Evolutionary conservation across 2,329 filamentous ascomycete genomes (phyloP).

Genomic region (Claviceps fusiformis): DNA sequence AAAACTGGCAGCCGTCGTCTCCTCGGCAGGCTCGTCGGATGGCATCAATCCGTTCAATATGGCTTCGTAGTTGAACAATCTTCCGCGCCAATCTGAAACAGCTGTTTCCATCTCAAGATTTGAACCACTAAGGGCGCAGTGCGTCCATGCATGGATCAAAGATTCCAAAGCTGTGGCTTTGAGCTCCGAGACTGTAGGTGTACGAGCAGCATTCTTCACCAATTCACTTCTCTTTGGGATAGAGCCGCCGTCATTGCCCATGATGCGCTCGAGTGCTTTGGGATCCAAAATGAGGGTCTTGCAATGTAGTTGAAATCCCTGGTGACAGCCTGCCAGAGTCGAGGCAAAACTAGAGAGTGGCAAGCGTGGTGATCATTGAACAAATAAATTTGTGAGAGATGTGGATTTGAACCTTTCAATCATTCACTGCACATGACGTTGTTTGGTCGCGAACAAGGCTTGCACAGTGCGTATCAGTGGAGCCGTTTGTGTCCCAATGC

Average conservation of each 20-base stretch:
- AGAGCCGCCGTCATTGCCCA: slow-evolving; percentile 97
- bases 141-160: slow-evolving; percentile 73
- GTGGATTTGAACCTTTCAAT: no score
- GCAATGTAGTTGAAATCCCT: background rate
- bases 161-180: slow-evolving; percentile 82
- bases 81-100: slow-evolving; percentile 73
- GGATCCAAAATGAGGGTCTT: no score
- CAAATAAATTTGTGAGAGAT: no score
- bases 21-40: slow-evolving; percentile 41
- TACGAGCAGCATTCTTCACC: slow-evolving; percentile 80
- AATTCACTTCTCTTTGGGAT: slow-evolving; percentile 94
- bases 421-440: no score
- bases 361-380: no score
- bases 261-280: background rate
- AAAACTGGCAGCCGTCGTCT: slow-evolving; percentile 28
- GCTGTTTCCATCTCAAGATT: slow-evolving; percentile 55
- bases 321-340: background rate
- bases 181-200: slow-evolving; percentile 68
- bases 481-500: background rate
- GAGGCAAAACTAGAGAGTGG: background rate
- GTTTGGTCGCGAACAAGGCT: background rate
- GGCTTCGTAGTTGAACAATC: slow-evolving; percentile 89
- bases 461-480: background rate
- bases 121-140: slow-evolving; percentile 73
- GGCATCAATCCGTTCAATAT: slow-evolving; percentile 52